Percentiles rank a stretch among this genome's conserved stretches.
These are phyloP conservation scores for Rutidosis leptorrhynchoides DNA, from an alignment of 129 eudicot species.

Conservation along the genomic window DNA sequence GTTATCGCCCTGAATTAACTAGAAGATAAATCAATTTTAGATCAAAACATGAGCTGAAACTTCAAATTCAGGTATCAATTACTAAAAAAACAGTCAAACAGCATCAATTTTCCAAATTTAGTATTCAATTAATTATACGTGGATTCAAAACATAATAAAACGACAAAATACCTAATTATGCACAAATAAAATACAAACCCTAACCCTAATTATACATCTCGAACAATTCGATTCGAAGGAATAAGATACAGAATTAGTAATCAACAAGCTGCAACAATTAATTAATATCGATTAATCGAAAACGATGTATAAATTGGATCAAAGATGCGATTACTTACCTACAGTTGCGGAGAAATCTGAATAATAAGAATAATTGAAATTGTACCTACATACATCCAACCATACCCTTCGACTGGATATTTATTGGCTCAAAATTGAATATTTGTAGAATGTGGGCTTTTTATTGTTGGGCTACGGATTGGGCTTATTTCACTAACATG, in stretches of 20 bases:
- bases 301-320: background rate
- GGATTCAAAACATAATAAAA: background rate
- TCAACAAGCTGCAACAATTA: conserved; percentile 7
- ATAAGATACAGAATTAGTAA: background rate
- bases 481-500: too few species aligned
- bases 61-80: background rate
- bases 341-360: conserved; percentile 19
- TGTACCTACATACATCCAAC: background rate
- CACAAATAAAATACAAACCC: conserved; percentile 22
- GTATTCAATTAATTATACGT: conserved; percentile 1
- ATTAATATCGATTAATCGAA: conserved; percentile 15
- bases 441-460: background rate
- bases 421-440: too few species aligned
- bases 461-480: background rate
- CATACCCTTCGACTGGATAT: background rate
- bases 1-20: background rate
- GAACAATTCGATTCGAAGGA: conserved; percentile 17
- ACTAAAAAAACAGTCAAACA: background rate
- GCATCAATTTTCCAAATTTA: background rate
- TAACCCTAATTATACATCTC: conserved; percentile 20
- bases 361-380: background rate
- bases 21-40: background rate
- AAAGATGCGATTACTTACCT: conserved; percentile 18
- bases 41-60: background rate
- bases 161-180: background rate